These are phyloP conservation scores for Debaryomyces nepalensis DNA, from an alignment of 1,139 yeast genomes.

Conservation along the genomic window DNA sequence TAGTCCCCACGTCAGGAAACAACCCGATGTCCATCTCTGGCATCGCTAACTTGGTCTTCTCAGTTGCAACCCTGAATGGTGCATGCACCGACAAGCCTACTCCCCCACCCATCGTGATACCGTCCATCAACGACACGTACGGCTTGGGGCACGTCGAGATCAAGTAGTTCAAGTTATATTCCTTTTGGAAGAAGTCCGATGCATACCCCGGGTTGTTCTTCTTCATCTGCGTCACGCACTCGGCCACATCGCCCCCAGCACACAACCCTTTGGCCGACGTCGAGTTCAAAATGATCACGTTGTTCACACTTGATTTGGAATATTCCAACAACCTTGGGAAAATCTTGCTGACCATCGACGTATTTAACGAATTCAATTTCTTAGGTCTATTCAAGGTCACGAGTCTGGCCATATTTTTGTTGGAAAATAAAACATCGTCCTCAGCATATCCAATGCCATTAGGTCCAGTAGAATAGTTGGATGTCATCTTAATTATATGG, in stretches of 20 bases:
- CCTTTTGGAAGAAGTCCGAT: slow-evolving; percentile 72
- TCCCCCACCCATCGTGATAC: slow-evolving; percentile 98
- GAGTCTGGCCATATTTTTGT: slow-evolving; percentile 70
- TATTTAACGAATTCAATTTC: slow-evolving; percentile 84
- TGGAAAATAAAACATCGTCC: slow-evolving; percentile 62
- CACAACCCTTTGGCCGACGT: slow-evolving; percentile 68
- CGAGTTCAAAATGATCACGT: slow-evolving; percentile 71
- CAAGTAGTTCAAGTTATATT: slow-evolving; percentile 80
- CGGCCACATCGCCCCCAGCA: slow-evolving; percentile 96
- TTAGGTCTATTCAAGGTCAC: slow-evolving; percentile 78
- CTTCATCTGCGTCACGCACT: slow-evolving; percentile 60
- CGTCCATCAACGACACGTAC: slow-evolving; percentile 81
- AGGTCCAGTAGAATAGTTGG: slow-evolving; percentile 13
- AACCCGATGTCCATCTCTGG: slow-evolving; percentile 98
- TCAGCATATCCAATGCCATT: slow-evolving; percentile 33
- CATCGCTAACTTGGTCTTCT: slow-evolving; percentile 90
- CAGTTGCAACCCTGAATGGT: slow-evolving; percentile 93
- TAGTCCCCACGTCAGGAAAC: slow-evolving; percentile 94
- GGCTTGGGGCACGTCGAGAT: slow-evolving; percentile 87
- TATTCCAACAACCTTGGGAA: slow-evolving; percentile 78
- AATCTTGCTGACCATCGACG: slow-evolving; percentile 76
- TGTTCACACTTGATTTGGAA: slow-evolving; percentile 67
- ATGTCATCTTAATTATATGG: slow-evolving; percentile 7
- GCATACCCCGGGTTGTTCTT: slow-evolving; percentile 57
- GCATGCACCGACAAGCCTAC: slow-evolving; percentile 91